Base-by-base conservation (phyloP, 2,329 filamentous ascomycete genomes). In the Cladorrhinum sp. region DNA sequence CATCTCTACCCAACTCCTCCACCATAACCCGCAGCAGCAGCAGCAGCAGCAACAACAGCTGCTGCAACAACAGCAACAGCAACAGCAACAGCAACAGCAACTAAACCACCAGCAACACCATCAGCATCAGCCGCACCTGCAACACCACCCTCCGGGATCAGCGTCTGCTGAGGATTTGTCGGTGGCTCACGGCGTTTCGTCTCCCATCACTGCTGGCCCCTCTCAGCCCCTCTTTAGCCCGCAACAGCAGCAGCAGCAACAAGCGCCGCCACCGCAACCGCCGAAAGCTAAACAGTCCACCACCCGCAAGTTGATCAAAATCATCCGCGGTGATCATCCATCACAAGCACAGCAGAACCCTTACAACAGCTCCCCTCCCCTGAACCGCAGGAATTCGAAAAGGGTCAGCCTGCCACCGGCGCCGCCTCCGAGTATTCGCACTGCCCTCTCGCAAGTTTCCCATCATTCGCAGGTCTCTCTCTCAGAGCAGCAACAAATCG, bases 381-480 rank as follows among this genome's bases (percentile, higher is more conserved):
- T 86, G 53, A 77, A 73, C 65, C 83, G 83, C 65, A 77, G 82
- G 66, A 77, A 80, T 30, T 87, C 85, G 50, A 86, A 84, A 75
- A 79, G 83, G 69, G 74, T 81, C 71, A 82, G 81, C 78, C 78
- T 80, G 64, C 73, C 72, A 59, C 67, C 71, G 61, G 73, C 71
- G 56, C 74, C 70, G 56, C 75, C 77, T 21, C 71, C 75, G 66
- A 69, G 73, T 67, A 66, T 80, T 65, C 77, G 77, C 69, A 80
- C 79, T 36, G 75, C 72, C 64, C 67, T 74, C 61, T 73, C 73
- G 24, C 75, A 76, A 62, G 62, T 74, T 54, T 73, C 73, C 48
- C 76, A 46, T 16, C 76, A 46, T 16, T 46, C 42, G 5, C 42
- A 77, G 64, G 63, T 75, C 54, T 75, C 76, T 49, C 70, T 77